Base-by-base conservation (phyloP, 2,329 filamentous ascomycete genomes). In the Colletotrichum sidae region DNA sequence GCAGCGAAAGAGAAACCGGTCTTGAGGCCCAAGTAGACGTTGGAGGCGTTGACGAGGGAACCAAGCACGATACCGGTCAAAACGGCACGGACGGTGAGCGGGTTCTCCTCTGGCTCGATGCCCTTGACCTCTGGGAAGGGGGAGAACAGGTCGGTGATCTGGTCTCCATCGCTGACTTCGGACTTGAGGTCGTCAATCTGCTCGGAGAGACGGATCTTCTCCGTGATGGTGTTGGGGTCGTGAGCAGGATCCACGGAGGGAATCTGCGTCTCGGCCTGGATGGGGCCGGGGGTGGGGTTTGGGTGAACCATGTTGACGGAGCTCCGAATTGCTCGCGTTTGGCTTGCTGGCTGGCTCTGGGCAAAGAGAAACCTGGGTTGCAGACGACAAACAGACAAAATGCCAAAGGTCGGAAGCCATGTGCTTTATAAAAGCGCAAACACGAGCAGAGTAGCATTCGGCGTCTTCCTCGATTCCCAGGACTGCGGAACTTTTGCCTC, bases 21-120 rank as follows among this genome's bases (percentile, higher is more conserved):
- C 72, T 84, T 84, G 65, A 85, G 77, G 60, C 81, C 86, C 34
- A 89, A 80, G 70, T 89, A 89, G 45, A 89, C 80, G 71, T 89
- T 89, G 64, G 85, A 88, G 8, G 86, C 85, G 70, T 88, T 88
- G 68, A 89, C 85, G 6, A 89, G 79, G 15, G 83, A 85, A 53
- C 87, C 87, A 35, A 87, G 82, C 41, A 84, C 70, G 63, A 85
- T 80, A 55, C 87, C 87, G 41, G 86, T 77, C 45, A 87, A 54
- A 37, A 89, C 75, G 17, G 87, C 86, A 53, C 87, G 83, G 44
- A 84, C 69, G 7, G 86, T 89, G 50, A 89, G 70, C 50, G 87
- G 84, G 65, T 80, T 76, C 11, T 76, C 71, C 68, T 84, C 79
- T 58, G 82, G 79, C 47, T 72, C 70, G n/a, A 81, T 68, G 15